Conservation (phyloP, 2,329 filamentous ascomycete species). For the Didymella segeticola region DNA sequence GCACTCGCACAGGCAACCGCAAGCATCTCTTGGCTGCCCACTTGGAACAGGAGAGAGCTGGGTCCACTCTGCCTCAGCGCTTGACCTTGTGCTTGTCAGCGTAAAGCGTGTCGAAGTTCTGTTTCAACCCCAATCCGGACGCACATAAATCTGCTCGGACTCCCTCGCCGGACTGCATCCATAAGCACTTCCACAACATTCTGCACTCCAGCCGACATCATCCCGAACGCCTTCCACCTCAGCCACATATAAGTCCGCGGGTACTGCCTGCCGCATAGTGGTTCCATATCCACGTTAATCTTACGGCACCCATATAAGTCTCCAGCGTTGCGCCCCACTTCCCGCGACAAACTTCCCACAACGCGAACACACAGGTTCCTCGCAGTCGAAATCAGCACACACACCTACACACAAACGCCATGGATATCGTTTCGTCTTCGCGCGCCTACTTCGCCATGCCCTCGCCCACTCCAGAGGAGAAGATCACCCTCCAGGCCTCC, state of each 20-base stretch:
- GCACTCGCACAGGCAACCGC: conserved; percentile 15
- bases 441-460: conserved; percentile 44
- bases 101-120: conserved; percentile 14
- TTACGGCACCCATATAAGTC: conserved; percentile 19
- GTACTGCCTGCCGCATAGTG: conserved; percentile 5
- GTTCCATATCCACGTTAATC: conserved; percentile 13
- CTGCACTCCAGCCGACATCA: conserved; percentile 19
- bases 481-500: conserved; percentile 44
- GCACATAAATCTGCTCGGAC: conserved; percentile 14
- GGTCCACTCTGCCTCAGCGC: conserved; percentile 14
- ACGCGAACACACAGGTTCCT: conserved; percentile 17
- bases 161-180: conserved; percentile 16
- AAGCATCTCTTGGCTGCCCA: conserved; percentile 19
- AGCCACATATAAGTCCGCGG: conserved; percentile 12
- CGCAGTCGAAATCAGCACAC: conserved; percentile 17
- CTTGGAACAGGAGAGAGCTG: conserved; percentile 19
- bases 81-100: conserved; percentile 17
- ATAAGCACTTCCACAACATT: conserved; percentile 17
- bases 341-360: conserved; percentile 17
- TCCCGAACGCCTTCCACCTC: conserved; percentile 12
- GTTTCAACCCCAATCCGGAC: conserved; percentile 21
- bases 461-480: conserved; percentile 38
- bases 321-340: conserved; percentile 18
- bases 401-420: conserved; percentile 14
- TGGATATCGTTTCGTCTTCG: conserved; percentile 42